phyloP scores from a whole-genome alignment of 306 rosid species.

The Quillaja saponaria region DNA sequence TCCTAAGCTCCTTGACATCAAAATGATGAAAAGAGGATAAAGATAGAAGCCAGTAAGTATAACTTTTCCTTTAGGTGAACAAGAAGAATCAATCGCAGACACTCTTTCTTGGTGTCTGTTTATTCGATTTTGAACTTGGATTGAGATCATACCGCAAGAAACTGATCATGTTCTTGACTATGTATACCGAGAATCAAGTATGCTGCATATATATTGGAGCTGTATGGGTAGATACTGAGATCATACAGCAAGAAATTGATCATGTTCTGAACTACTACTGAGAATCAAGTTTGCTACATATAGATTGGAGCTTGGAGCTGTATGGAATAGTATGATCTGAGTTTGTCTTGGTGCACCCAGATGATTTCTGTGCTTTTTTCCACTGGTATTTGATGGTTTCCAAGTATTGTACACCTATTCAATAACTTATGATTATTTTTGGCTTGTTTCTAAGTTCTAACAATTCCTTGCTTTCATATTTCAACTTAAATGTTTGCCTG shows the following conservation, averaged over 20 bases:
- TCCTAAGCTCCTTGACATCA: slow-evolving; percentile 20
- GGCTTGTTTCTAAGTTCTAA: too few relatives aligned
- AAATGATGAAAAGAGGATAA: slow-evolving; percentile 6
- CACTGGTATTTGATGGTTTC: slow-evolving; percentile 5
- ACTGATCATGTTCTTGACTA: slow-evolving; percentile 9
- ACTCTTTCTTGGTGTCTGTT: neutral
- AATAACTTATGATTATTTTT: neutral
- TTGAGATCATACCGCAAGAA: slow-evolving; percentile 10
- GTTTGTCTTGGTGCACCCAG: slow-evolving; percentile 17
- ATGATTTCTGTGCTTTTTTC: slow-evolving; percentile 21
- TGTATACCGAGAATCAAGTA: neutral
- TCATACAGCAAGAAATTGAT: slow-evolving; percentile 17
- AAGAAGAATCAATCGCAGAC: too few relatives aligned
- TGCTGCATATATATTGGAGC: slow-evolving; percentile 10
- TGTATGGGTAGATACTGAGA: neutral
- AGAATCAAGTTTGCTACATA: neutral
- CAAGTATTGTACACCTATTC: neutral
- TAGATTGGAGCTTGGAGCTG: neutral
- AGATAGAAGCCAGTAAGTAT: too few relatives aligned
- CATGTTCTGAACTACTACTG: neutral
- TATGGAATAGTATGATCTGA: neutral
- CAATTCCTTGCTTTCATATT: too few relatives aligned
- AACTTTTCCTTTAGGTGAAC: too few relatives aligned
- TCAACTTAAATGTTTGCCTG: too few relatives aligned
- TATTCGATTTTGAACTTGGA: slow-evolving; percentile 15